phyloP scores from a whole-genome alignment of 305 asterid species.

The Euphrasia arctica region DNA sequence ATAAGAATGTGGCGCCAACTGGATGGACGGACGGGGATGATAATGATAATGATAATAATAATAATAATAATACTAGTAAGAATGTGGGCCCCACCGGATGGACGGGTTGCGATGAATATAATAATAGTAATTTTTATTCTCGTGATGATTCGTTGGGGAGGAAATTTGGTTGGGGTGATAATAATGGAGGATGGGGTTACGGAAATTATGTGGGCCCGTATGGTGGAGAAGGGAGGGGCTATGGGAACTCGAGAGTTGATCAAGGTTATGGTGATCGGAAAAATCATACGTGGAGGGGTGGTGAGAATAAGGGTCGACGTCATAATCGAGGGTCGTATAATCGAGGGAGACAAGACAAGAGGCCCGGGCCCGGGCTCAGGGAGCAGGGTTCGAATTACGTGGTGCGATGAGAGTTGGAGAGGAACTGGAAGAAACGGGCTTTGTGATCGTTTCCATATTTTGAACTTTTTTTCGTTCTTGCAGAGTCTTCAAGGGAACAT shows the following conservation, averaged over 20 bases:
- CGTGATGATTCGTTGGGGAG: no score
- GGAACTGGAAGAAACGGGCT: constrained; percentile 2
- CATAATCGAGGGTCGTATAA: not conserved
- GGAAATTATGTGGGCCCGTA: constrained; percentile 14
- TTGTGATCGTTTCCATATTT: not conserved
- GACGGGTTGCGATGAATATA: no score
- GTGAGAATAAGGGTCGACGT: not conserved
- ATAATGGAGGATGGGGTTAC: constrained; percentile 19
- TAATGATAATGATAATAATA: no score
- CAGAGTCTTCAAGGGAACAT: not conserved
- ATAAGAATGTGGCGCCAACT: not conserved
- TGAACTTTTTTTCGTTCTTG: not conserved
- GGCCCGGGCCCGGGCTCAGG: not conserved
- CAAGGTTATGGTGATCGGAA: constrained; percentile 11
- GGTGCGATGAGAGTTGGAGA: no score
- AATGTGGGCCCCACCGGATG: no score
- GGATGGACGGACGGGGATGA: no score
- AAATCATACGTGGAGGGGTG: constrained; percentile 2
- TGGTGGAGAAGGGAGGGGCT: constrained; percentile 1
- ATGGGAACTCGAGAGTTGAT: constrained; percentile 21
- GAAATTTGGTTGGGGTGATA: not conserved
- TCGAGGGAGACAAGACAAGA: not conserved
- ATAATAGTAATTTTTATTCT: no score
- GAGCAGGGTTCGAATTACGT: constrained; percentile 19
- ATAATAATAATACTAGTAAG: no score